These are phyloP conservation scores for Ophiostoma perfectum DNA, from an alignment of 2,329 filamentous ascomycete genomes.

Conservation along the genomic window DNA sequence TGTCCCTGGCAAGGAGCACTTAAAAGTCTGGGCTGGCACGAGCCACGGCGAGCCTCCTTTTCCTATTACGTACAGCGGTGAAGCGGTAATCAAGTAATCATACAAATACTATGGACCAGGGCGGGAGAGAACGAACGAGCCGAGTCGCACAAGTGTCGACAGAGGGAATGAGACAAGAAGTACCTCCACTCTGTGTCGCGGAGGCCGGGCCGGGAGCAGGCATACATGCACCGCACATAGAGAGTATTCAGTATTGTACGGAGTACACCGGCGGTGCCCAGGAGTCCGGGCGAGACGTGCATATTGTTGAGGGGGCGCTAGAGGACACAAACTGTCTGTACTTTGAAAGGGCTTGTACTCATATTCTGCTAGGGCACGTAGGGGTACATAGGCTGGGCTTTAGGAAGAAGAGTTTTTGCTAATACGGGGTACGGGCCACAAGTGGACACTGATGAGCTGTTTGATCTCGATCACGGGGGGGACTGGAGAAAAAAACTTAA, in stretches of 20 bases:
- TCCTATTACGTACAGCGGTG: constrained; percentile 14
- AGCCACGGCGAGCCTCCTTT: background rate
- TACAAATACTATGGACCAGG: background rate
- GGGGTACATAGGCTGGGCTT: background rate
- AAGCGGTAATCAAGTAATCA: background rate
- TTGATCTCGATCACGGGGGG: background rate
- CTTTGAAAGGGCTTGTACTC: no score
- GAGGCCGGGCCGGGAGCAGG: background rate
- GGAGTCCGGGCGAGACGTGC: background rate
- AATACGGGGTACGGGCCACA: background rate
- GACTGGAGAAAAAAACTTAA: background rate
- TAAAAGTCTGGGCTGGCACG: background rate
- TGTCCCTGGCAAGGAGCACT: background rate
- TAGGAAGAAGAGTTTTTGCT: background rate
- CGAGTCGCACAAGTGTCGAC: no score
- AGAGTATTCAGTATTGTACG: background rate
- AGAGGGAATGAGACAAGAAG: no score
- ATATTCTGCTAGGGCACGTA: background rate
- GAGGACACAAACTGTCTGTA: no score
- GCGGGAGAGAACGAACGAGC: no score
- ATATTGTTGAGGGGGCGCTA: background rate
- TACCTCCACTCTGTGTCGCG: background rate
- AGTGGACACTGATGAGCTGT: background rate
- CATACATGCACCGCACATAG: background rate
- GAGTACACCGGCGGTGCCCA: background rate